Evolutionary conservation across 2,329 filamentous ascomycete genomes (phyloP), one percentile per base, ranked within the genome.

Genomic region (Exophiala sp.): DNA sequence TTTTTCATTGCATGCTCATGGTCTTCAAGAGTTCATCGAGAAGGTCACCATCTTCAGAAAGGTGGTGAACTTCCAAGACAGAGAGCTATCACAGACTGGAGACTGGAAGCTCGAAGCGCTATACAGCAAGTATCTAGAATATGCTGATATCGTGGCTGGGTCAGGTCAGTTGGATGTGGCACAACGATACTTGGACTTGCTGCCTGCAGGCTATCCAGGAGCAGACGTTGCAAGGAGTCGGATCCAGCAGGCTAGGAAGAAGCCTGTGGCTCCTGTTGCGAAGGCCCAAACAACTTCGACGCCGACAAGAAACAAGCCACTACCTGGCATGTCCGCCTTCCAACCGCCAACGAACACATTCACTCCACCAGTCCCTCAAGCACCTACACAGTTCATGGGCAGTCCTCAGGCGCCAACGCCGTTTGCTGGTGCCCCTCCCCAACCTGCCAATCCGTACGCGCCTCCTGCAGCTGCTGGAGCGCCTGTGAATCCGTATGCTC

Each of bases 21-120:
- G 88, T 43, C 76, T 99, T 40, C 94, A 97, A 71, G 86, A 88
- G 62, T 92, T 99, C 67, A 95, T 99, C 59, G 94, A 99, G 75
- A 99, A 99, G 78, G 94, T 99, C 43, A 95, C 91, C 0, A 83
- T 99, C 50, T 99, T 99, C 84, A 87, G 94, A 50, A 83, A 94
- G 63, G 91, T 96, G 40, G 91, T 91, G 58, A 91, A 92, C 66
- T 99, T 96, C 76, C 77, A 88, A 64, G 94, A 99, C 68, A 72
- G 75, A 7, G 91, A 96, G 66, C 82, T 83, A 60, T 55, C 62
- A 18, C 82, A 89, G 63, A 78, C 82, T 8, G 85, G 85, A 1
- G 89, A 86, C 63, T 99, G 92, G 92, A 96, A 95, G 74, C 83
- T 99, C 55, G 81, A 85, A 35, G 79, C 86, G 2, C 77, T 99